Evolutionary conservation across 345 rosid species (phyloP).

Genomic region (Garcia nutans): DNA sequence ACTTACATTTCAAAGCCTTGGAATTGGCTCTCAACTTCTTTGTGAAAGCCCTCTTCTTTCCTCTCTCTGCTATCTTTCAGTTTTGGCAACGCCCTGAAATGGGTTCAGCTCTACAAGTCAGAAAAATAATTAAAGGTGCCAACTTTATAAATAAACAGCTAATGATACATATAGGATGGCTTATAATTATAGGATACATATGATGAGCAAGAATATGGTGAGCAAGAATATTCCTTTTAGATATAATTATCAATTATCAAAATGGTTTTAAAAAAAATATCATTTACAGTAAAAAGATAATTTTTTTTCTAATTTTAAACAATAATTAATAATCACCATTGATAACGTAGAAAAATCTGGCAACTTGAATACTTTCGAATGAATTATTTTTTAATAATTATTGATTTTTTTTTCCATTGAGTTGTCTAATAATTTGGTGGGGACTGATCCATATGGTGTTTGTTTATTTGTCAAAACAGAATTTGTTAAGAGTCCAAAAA

Average conservation of each 20-base stretch:
- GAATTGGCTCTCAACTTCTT: background rate
- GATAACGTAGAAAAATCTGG: too few species aligned
- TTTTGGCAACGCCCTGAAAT: too few species aligned
- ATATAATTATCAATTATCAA: background rate
- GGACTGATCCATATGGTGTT: background rate
- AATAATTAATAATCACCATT: too few species aligned
- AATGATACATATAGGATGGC: background rate
- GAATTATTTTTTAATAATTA: too few species aligned
- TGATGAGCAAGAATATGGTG: constrained; percentile 9
- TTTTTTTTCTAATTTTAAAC: too few species aligned
- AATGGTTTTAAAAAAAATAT: too few species aligned
- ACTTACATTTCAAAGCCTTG: constrained; percentile 15
- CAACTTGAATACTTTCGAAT: too few species aligned
- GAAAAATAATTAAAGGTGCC: background rate
- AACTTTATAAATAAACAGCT: background rate
- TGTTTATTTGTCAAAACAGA: background rate
- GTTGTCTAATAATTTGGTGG: background rate
- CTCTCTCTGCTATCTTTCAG: background rate
- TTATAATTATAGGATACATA: too few species aligned
- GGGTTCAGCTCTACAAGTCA: too few species aligned
- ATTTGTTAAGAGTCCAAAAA: background rate
- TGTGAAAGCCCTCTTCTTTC: background rate
- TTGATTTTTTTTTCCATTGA: background rate
- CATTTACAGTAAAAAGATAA: too few species aligned
- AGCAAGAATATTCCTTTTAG: constrained; percentile 18